These are phyloP conservation scores for Botrytis byssoidea DNA, from an alignment of 2,329 filamentous ascomycete genomes.

Conservation along the genomic window DNA sequence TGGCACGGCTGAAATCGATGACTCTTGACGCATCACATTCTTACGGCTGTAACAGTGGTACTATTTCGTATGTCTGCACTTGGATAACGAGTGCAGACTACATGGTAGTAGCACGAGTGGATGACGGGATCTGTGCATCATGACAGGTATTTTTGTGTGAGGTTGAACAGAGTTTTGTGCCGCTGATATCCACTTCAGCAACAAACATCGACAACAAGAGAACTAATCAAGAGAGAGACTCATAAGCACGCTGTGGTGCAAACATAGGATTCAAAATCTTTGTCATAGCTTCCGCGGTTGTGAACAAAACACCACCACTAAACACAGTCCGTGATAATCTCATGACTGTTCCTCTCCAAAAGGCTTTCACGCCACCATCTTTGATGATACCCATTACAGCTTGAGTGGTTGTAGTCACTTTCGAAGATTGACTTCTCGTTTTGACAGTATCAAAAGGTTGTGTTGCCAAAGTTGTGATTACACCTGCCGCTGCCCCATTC, in stretches of 20 bases:
- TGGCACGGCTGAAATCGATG: neutral
- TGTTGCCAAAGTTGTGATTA: conserved; percentile 58
- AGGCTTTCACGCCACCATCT: conserved; percentile 58
- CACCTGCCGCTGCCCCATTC: conserved; percentile 60
- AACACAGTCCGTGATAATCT: conserved; percentile 61
- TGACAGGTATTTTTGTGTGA: neutral
- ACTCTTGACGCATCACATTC: neutral
- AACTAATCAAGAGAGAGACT: neutral
- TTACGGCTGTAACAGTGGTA: neutral
- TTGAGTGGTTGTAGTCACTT: conserved; percentile 55
- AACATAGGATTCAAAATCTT: conserved; percentile 27
- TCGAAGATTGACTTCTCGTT: conserved; percentile 59
- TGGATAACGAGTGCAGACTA: neutral
- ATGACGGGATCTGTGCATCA: conserved; percentile 10
- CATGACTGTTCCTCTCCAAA: conserved; percentile 70
- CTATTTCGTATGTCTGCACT: neutral
- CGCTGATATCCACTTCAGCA: neutral
- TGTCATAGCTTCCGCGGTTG: conserved; percentile 26
- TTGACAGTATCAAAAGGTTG: conserved; percentile 65
- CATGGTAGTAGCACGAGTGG: neutral
- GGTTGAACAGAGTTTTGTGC: neutral
- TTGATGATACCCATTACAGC: conserved; percentile 53
- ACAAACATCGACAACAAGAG: neutral
- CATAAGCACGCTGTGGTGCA: neutral
- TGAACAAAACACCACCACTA: conserved; percentile 51